A percentile compares a stretch with the other conserved stretches of the same genome.
These are phyloP conservation scores for sunflower (Helianthus annuus) DNA, from an alignment of 129 eudicot species.

Conservation along the genomic window DNA sequence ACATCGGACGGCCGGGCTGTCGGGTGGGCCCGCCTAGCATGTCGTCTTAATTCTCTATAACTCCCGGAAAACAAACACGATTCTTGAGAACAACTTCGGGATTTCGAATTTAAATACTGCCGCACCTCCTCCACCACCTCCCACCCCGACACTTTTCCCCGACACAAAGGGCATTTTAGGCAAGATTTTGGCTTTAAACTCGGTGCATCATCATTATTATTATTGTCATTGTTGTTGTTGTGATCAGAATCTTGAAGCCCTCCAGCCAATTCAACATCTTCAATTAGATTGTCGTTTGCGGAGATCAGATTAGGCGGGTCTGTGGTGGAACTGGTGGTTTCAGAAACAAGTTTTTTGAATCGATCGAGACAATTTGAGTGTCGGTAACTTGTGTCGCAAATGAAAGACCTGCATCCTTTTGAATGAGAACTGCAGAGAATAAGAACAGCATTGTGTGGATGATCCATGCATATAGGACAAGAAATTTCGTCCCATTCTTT, in stretches of 20 bases:
- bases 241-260: slow-evolving; percentile 25
- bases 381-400: slow-evolving; percentile 92
- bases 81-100: slow-evolving; percentile 86
- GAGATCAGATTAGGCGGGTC: slow-evolving; percentile 28
- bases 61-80: slow-evolving; percentile 71
- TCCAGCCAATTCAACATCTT: slow-evolving; percentile 37
- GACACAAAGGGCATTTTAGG: slow-evolving; percentile 82
- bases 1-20: slow-evolving; percentile 76
- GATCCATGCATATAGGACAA: slow-evolving; percentile 98
- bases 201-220: slow-evolving; percentile 21
- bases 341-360: slow-evolving; percentile 59
- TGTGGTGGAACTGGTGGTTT: slow-evolving; percentile 30
- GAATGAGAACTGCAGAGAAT: slow-evolving; percentile 78
- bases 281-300: slow-evolving; percentile 18
- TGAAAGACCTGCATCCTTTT: slow-evolving; percentile 88
- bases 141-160: slow-evolving; percentile 74
- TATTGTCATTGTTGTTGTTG: background rate
- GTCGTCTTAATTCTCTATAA: slow-evolving; percentile 74
- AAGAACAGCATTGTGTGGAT: slow-evolving; percentile 97
- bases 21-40: slow-evolving; percentile 93
- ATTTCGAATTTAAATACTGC: slow-evolving; percentile 62
- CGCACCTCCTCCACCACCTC: slow-evolving; percentile 81
- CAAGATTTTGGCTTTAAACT: slow-evolving; percentile 28
- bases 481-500: slow-evolving; percentile 91
- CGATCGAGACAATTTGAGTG: slow-evolving; percentile 96